Evolutionary conservation across 1,284 basidiomycete species (phyloP).

Genomic region (Entoloma clypeatum): DNA sequence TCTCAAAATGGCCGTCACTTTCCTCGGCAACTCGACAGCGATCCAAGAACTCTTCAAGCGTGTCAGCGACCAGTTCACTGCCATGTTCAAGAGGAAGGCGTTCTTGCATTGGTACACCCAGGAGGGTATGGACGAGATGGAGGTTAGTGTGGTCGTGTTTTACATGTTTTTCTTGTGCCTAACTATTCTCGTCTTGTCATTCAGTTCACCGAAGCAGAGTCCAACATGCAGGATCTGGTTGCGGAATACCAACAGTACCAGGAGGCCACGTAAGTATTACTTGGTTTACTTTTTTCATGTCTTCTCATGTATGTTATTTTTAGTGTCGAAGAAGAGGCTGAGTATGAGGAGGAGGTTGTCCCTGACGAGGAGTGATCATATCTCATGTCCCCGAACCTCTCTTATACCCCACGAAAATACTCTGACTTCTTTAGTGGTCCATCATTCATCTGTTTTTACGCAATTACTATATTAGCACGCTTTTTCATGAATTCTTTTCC

Average conservation of each 20-base stretch:
- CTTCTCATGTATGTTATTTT: constrained; percentile 9
- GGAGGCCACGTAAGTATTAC: constrained; percentile 73
- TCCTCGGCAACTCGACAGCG: constrained; percentile 96
- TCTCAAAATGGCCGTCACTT: constrained; percentile 94
- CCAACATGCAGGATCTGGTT: constrained; percentile 94
- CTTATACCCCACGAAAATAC: constrained; percentile 16
- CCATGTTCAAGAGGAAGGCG: constrained; percentile 99
- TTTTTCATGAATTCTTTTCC: constrained; percentile 28
- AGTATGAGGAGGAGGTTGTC: constrained; percentile 72
- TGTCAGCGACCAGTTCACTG: constrained; percentile 95
- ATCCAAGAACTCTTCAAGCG: constrained; percentile 99
- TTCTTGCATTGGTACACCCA: constrained; percentile 99
- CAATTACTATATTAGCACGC: constrained; percentile 31
- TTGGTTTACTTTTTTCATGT: neutral
- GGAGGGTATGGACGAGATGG: constrained; percentile 99
- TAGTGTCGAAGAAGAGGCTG: constrained; percentile 76
- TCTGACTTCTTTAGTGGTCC: constrained; percentile 15
- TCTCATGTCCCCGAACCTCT: constrained; percentile 14
- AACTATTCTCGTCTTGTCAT: constrained; percentile 17
- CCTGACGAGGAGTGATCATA: constrained; percentile 55
- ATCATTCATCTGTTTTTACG: constrained; percentile 17
- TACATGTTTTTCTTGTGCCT: neutral
- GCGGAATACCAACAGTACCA: constrained; percentile 97
- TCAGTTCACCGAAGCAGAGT: constrained; percentile 91
- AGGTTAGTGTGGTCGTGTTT: constrained; percentile 42